A percentile compares a stretch with the other conserved stretches of the same genome.
Conservation (phyloP, 2,329 filamentous ascomycete genomes). For the Apiospora kogelbergensis region DNA sequence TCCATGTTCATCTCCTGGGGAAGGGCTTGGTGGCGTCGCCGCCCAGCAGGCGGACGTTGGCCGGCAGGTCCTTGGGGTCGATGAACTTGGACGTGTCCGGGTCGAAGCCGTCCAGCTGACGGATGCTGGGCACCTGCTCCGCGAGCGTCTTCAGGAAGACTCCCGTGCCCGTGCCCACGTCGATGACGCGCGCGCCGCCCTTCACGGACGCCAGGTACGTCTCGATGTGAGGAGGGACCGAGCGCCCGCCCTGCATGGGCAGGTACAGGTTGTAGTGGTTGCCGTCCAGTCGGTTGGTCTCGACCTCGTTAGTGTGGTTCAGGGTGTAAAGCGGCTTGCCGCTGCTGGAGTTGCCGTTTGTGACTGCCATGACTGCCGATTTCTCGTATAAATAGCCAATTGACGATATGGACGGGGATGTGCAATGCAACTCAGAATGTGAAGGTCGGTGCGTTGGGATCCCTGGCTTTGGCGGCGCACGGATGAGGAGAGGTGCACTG, state of each 20-base stretch:
- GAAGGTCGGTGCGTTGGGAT: neutral
- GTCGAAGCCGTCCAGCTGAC: constrained; percentile 25
- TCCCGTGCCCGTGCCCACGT: constrained; percentile 18
- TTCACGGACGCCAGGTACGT: neutral
- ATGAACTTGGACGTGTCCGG: constrained; percentile 22
- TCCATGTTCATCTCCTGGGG: constrained; percentile 16
- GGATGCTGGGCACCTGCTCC: constrained; percentile 14
- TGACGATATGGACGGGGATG: neutral
- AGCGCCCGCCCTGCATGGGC: neutral
- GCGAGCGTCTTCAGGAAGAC: constrained; percentile 21
- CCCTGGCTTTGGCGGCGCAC: neutral
- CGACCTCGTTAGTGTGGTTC: neutral
- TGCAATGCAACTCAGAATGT: neutral
- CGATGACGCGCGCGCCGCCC: constrained; percentile 11
- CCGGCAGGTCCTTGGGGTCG: constrained; percentile 10
- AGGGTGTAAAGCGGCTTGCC: neutral
- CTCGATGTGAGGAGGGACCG: neutral
- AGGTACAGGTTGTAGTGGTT: constrained; percentile 7
- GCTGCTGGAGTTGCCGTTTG: neutral
- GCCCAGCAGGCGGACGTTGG: constrained; percentile 21
- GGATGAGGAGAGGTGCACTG: neutral
- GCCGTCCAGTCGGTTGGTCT: neutral
- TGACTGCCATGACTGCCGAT: neutral
- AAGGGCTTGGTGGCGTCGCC: constrained; percentile 26
- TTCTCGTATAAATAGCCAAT: neutral